phyloP scores from a whole-genome alignment of 2,329 filamentous ascomycete genomes.

The Seiridium unicorne region DNA sequence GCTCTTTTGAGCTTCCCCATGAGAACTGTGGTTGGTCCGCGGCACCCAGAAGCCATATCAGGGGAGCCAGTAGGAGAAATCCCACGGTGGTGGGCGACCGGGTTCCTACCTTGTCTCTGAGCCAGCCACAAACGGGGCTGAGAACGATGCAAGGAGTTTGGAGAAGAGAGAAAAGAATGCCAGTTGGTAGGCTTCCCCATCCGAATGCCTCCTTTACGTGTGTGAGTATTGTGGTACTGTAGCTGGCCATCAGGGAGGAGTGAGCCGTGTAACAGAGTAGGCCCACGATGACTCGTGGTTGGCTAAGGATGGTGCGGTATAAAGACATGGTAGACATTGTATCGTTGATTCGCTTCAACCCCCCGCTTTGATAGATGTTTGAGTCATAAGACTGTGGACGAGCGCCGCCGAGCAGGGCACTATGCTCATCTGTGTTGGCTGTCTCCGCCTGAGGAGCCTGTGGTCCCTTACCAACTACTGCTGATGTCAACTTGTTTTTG shows the following conservation, averaged over 20 bases:
- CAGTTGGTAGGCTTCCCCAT: background rate
- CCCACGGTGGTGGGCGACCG: background rate
- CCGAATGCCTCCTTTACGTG: background rate
- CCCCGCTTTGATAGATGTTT: background rate
- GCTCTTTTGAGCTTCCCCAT: background rate
- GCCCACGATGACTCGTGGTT: background rate
- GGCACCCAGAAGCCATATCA: background rate
- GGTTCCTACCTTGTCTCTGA: background rate
- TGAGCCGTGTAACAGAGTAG: background rate
- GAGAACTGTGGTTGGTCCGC: background rate
- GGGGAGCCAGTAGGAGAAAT: background rate
- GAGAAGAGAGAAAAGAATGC: background rate
- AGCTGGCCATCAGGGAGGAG: background rate
- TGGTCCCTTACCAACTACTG: background rate
- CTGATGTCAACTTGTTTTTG: background rate
- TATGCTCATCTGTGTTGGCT: background rate
- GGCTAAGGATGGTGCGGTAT: background rate
- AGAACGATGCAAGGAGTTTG: background rate
- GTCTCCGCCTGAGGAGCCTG: background rate
- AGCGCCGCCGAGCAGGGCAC: background rate
- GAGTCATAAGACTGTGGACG: background rate
- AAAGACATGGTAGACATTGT: background rate
- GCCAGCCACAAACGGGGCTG: background rate
- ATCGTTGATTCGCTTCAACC: background rate
- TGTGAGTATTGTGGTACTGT: background rate